phyloP scores from a whole-genome alignment of 1,284 basidiomycete genomes.

The Cryptococcus sp. region DNA sequence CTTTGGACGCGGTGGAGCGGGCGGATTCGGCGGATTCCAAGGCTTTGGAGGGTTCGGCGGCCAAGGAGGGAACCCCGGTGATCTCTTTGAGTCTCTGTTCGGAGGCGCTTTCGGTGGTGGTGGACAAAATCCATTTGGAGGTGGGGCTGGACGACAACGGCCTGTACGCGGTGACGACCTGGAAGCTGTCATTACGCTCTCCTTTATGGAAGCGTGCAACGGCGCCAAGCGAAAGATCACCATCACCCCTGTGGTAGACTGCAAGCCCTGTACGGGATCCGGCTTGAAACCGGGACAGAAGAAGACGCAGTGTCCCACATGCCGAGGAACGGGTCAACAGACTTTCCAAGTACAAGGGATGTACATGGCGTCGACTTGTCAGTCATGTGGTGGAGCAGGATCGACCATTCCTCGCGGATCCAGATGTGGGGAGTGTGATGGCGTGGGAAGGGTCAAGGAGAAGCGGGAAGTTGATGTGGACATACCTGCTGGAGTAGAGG shows the following conservation, averaged over 20 bases:
- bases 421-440: conserved; percentile 79
- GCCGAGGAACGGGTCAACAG: conserved; percentile 82
- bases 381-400: conserved; percentile 80
- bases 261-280: conserved; percentile 78
- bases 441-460: conserved; percentile 82
- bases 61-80: conserved; percentile 58
- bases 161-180: conserved; percentile 75
- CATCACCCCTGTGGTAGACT: conserved; percentile 80
- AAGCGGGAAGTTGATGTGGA: conserved; percentile 79
- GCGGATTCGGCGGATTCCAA: conserved; percentile 67
- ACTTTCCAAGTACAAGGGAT: conserved; percentile 95
- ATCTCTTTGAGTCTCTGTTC: conserved; percentile 89
- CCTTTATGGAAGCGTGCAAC: conserved; percentile 91
- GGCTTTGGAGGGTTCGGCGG: conserved; percentile 70
- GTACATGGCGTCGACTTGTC: conserved; percentile 95
- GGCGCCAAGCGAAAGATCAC: conserved; percentile 78
- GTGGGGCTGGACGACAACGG: conserved; percentile 58
- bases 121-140: conserved; percentile 32
- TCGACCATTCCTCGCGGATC: conserved; percentile 74
- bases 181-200: conserved; percentile 73
- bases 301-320: conserved; percentile 75
- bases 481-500: conserved; percentile 91
- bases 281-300: conserved; percentile 88
- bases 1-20: conserved; percentile 63
- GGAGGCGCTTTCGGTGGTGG: conserved; percentile 60